These are phyloP conservation scores for Arthrocladium fulminans DNA, from an alignment of 2,329 filamentous ascomycete species.

Conservation along the genomic window DNA sequence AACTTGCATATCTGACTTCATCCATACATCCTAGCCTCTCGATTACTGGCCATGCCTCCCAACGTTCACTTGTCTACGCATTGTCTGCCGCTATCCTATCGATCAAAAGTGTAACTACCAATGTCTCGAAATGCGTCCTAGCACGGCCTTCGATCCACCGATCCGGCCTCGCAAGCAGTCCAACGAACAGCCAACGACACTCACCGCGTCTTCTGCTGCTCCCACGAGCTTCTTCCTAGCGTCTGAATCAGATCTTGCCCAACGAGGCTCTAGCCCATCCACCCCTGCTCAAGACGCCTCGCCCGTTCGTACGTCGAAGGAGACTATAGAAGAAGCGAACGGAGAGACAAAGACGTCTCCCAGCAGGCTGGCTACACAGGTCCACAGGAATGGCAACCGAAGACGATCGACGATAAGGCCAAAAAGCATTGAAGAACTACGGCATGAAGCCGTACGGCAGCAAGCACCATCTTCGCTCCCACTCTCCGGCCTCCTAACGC, in stretches of 20 bases:
- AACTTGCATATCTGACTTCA: not conserved
- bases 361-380: conserved; percentile 26
- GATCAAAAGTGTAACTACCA: conserved; percentile 14
- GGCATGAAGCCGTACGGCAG: conserved; percentile 11
- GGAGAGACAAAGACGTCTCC: conserved; percentile 20
- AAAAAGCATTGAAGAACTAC: conserved; percentile 13
- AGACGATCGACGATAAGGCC: conserved; percentile 22
- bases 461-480: conserved; percentile 20
- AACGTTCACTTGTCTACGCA: not conserved
- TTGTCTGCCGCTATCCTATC: not conserved
- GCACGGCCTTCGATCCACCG: conserved; percentile 28
- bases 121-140: conserved; percentile 27
- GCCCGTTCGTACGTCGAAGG: conserved; percentile 26
- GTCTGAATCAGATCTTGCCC: conserved; percentile 40
- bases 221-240: conserved; percentile 54
- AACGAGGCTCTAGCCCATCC: conserved; percentile 3
- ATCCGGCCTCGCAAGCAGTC: conserved; percentile 26
- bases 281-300: not conserved
- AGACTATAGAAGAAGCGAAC: conserved; percentile 26
- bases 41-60: not conserved
- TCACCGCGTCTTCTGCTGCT: conserved; percentile 22
- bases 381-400: conserved; percentile 18
- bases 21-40: not conserved
- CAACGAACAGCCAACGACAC: conserved; percentile 24
- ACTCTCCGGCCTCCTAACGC: conserved; percentile 21